A percentile compares a stretch with the other conserved stretches of the same genome.
phyloP scores from a whole-genome alignment of 2,329 filamentous ascomycete species.

The Pseudonectria buxi region DNA sequence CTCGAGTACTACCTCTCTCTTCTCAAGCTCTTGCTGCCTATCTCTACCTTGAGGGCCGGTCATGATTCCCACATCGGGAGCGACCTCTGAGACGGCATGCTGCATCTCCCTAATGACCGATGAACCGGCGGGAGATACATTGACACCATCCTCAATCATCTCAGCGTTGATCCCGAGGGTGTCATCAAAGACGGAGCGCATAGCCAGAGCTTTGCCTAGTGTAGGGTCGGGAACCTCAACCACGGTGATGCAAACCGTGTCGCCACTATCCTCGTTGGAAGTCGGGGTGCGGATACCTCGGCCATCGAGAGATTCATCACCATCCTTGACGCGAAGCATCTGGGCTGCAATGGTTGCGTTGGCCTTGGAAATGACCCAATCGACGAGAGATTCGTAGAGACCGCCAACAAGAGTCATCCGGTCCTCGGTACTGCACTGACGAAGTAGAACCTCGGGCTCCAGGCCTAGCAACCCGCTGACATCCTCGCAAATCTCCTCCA shows the following conservation, averaged over 20 bases:
- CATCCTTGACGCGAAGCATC: constrained; percentile 58
- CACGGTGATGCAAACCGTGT: constrained; percentile 84
- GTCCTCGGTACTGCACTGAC: constrained; percentile 77
- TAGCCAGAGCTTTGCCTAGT: constrained; percentile 79
- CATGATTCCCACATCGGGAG: constrained; percentile 71
- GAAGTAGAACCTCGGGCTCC: constrained; percentile 73
- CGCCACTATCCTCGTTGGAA: constrained; percentile 63
- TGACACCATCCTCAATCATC: constrained; percentile 92
- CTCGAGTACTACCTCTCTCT: constrained; percentile 75
- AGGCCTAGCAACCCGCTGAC: constrained; percentile 79
- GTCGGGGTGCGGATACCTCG: constrained; percentile 56
- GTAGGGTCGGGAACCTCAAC: constrained; percentile 76
- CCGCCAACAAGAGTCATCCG: constrained; percentile 75
- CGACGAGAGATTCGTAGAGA: constrained; percentile 87
- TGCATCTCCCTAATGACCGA: constrained; percentile 86
- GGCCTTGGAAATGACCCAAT: constrained; percentile 86
- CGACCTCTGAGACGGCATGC: constrained; percentile 68
- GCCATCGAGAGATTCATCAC: constrained; percentile 61
- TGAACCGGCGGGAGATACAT: constrained; percentile 65
- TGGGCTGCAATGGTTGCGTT: constrained; percentile 78
- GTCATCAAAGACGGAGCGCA: constrained; percentile 91
- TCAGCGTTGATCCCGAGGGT: constrained; percentile 88
- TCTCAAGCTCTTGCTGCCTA: constrained; percentile 71
- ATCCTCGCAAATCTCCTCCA: constrained; percentile 86
- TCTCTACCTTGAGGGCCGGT: constrained; percentile 62